Conservation (phyloP, 805 yeast genomes). For the Suhomyces emberorum region DNA sequence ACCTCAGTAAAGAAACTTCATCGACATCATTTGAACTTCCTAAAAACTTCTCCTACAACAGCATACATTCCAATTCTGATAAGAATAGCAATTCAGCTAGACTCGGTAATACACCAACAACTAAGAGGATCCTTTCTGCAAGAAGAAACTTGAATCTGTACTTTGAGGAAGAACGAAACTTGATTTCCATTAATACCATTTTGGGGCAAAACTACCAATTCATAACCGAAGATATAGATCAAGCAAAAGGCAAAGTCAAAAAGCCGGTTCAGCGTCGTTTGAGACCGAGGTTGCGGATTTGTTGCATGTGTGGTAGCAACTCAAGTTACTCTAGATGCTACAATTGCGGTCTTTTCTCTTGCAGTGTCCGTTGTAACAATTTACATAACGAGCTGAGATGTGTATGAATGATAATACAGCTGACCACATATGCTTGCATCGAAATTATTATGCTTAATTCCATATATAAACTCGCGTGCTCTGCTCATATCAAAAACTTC, state of each 20-base stretch:
- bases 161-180: slow-evolving; percentile 44
- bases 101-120: slow-evolving; percentile 42
- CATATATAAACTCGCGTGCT: too few relatives aligned
- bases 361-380: slow-evolving; percentile 39
- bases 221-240: slow-evolving; percentile 29
- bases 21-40: slow-evolving; percentile 38
- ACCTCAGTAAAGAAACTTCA: slow-evolving; percentile 32
- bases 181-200: slow-evolving; percentile 41
- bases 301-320: slow-evolving; percentile 39
- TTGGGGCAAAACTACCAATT: slow-evolving; percentile 39
- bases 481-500: too few relatives aligned
- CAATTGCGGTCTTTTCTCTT: slow-evolving; percentile 38
- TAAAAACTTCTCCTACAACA: slow-evolving; percentile 36
- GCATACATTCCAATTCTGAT: slow-evolving; percentile 22
- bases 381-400: slow-evolving; percentile 43
- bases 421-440: too few relatives aligned
- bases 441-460: too few relatives aligned
- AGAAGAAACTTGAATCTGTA: slow-evolving; percentile 42
- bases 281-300: slow-evolving; percentile 34
- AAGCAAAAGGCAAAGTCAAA: slow-evolving; percentile 13
- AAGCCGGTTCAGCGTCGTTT: slow-evolving; percentile 10
- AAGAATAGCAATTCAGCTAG: slow-evolving; percentile 25
- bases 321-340: slow-evolving; percentile 39
- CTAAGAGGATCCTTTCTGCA: slow-evolving; percentile 41
- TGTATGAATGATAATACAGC: too few relatives aligned